Evolutionary conservation across 2,329 filamentous ascomycete genomes (phyloP).

Genomic region (Ustilaginoidea virens): DNA sequence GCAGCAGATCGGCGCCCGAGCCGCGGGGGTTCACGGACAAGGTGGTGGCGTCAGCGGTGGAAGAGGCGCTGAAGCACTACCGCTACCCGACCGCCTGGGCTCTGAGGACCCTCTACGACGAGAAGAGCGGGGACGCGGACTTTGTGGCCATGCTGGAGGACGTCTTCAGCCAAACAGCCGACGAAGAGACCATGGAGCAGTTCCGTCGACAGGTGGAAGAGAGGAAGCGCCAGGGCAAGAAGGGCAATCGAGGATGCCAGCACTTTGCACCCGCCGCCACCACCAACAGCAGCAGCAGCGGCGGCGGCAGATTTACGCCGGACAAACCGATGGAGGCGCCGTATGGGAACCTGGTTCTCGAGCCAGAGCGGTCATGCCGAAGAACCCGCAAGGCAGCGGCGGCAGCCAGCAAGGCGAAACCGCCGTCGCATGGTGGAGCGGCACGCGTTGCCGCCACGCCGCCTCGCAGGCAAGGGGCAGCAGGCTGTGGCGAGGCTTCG

Average conservation of each 20-base stretch:
- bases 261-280: slow-evolving; percentile 37
- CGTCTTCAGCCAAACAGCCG: slow-evolving; percentile 42
- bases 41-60: slow-evolving; percentile 41
- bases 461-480: slow-evolving; percentile 1
- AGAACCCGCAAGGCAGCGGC: slow-evolving; percentile 9
- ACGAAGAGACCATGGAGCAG: slow-evolving; percentile 30
- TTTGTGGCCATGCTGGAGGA: slow-evolving; percentile 43
- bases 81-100: slow-evolving; percentile 49
- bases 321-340: slow-evolving; percentile 32
- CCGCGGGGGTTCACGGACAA: slow-evolving; percentile 32
- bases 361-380: slow-evolving; percentile 2
- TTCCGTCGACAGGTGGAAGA: slow-evolving; percentile 34
- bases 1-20: slow-evolving; percentile 12
- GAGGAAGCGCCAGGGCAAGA: slow-evolving; percentile 42
- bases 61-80: slow-evolving; percentile 38
- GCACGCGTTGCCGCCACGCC: slow-evolving; percentile 1
- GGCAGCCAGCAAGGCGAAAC: slow-evolving; percentile 22
- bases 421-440: slow-evolving; percentile 11
- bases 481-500: too few relatives aligned
- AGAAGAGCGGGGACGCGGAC: slow-evolving; percentile 31
- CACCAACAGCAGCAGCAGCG: slow-evolving; percentile 19
- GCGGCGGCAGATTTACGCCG: slow-evolving; percentile 22
- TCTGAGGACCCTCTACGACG: slow-evolving; percentile 43
- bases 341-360: slow-evolving; percentile 29
- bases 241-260: slow-evolving; percentile 32